Evolutionary conservation across 805 yeast species (phyloP).

Genomic region (Pichia ethanolica): DNA sequence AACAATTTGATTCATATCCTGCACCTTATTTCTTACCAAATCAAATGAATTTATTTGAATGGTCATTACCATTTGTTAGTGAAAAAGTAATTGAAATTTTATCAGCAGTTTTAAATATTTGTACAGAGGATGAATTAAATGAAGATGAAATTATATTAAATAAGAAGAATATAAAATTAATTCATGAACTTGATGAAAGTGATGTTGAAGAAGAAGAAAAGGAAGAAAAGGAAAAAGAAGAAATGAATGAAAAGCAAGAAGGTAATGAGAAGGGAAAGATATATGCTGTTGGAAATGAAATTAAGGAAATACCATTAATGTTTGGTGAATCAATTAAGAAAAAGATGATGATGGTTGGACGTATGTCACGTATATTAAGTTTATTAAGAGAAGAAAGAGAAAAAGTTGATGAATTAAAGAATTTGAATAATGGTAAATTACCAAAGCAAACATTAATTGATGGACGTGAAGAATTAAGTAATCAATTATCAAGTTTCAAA

Average conservation of each 20-base stretch:
- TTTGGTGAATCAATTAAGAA: background rate
- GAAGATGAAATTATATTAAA: background rate
- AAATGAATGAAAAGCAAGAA: background rate
- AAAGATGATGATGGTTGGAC: conserved; percentile 15
- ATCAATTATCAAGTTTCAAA: conserved; percentile 60
- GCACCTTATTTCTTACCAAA: conserved; percentile 97
- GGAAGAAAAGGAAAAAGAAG: background rate
- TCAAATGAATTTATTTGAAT: conserved; percentile 93
- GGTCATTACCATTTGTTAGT: conserved; percentile 97
- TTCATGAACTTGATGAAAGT: background rate
- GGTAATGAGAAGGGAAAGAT: background rate
- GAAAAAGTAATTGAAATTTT: conserved; percentile 93
- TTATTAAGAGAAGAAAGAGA: conserved; percentile 85
- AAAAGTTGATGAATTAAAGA: conserved; percentile 71
- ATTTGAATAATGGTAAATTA: conserved; percentile 61
- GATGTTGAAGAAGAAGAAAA: background rate
- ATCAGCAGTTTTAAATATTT: conserved; percentile 80
- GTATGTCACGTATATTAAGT: conserved; percentile 87
- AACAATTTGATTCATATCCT: conserved; percentile 87
- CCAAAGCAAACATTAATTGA: conserved; percentile 83
- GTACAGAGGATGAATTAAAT: conserved; percentile 81
- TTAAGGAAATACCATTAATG: background rate
- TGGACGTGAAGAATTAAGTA: conserved; percentile 73
- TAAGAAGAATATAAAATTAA: background rate
- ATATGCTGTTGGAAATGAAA: background rate